phyloP scores from a whole-genome alignment of 1,139 yeast species.

The Saccharomyces hybrid region DNA sequence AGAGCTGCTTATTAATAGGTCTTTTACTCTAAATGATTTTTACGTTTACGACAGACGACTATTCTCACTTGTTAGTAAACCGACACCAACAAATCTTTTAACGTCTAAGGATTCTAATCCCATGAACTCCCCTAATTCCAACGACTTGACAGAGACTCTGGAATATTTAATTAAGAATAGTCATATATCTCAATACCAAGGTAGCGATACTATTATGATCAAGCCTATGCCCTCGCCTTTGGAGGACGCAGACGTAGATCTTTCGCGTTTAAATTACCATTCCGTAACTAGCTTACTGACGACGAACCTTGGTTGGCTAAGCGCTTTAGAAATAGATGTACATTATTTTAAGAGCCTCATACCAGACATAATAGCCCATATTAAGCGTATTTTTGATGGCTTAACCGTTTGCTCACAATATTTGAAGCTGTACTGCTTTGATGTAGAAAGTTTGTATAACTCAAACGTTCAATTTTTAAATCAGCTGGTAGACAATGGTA shows the following conservation, averaged over 20 bases:
- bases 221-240: constrained; percentile 43
- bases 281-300: constrained; percentile 33
- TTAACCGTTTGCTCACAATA: constrained; percentile 53
- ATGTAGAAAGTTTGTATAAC: constrained; percentile 47
- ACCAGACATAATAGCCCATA: constrained; percentile 23
- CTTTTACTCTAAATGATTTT: constrained; percentile 41
- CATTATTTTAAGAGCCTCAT: constrained; percentile 31
- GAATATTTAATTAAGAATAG: neutral
- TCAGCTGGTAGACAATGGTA: constrained; percentile 41
- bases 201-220: constrained; percentile 22
- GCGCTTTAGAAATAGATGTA: constrained; percentile 43
- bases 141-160: neutral
- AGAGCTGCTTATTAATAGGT: constrained; percentile 27
- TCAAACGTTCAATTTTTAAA: constrained; percentile 43
- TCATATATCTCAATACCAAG: neutral
- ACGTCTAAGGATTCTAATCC: neutral
- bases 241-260: constrained; percentile 22
- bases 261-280: constrained; percentile 13
- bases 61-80: constrained; percentile 33
- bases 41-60: constrained; percentile 55
- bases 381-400: constrained; percentile 41
- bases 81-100: constrained; percentile 5
- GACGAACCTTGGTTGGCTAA: constrained; percentile 47
- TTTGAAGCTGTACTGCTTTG: constrained; percentile 44
- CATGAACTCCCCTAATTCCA: neutral